Evolutionary conservation across 352 stramenopile genomes (phyloP).

Genomic region (Aphanomyces euteiches): DNA sequence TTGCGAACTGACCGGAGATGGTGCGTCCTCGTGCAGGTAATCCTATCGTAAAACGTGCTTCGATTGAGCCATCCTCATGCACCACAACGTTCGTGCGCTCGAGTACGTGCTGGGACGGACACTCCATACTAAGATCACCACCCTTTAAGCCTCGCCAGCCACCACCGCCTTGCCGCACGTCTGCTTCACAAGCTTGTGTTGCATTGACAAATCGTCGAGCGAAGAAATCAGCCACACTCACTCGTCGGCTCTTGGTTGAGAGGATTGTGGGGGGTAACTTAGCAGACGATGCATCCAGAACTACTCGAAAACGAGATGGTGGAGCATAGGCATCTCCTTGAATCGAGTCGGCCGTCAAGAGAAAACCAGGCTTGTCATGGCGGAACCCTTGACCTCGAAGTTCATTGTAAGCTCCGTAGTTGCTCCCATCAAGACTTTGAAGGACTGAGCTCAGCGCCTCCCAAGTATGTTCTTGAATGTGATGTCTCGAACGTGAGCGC

Average conservation of each 20-base stretch:
- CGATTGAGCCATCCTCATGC: constrained; percentile 69
- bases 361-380: constrained; percentile 49
- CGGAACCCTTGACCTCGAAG: constrained; percentile 52
- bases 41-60: constrained; percentile 94
- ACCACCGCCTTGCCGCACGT: constrained; percentile 59
- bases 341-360: constrained; percentile 89
- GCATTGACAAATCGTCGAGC: constrained; percentile 77
- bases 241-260: constrained; percentile 66
- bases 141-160: constrained; percentile 89
- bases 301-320: constrained; percentile 90
- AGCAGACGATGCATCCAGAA: constrained; percentile 61
- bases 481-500: constrained; percentile 9
- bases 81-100: constrained; percentile 89
- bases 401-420: constrained; percentile 84
- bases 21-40: constrained; percentile 90
- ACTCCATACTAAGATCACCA: constrained; percentile 93
- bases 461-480: constrained; percentile 34
- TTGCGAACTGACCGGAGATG: constrained; percentile 91
- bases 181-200: constrained; percentile 47
- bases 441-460: constrained; percentile 46
- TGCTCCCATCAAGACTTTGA: constrained; percentile 58
- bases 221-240: constrained; percentile 89
- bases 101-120: constrained; percentile 91
- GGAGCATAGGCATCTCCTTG: constrained; percentile 95
- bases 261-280: constrained; percentile 81